Conservation (phyloP, 345 rosid species). For the Atalantia buxifolia region DNA sequence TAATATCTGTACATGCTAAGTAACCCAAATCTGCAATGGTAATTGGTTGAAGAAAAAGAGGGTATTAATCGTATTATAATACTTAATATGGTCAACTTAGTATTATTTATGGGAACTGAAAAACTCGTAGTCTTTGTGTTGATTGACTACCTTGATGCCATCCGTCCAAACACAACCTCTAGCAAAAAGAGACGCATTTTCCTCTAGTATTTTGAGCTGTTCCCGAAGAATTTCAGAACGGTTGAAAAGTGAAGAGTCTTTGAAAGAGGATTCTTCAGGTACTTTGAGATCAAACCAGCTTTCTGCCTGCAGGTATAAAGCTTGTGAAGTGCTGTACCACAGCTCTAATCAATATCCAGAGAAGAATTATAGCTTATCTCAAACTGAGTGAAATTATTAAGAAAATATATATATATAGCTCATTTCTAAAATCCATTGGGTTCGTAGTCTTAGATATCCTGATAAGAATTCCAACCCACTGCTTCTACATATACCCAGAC, state of each 20-base stretch:
- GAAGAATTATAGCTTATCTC: not conserved
- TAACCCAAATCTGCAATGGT: not conserved
- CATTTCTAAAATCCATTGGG: not conserved
- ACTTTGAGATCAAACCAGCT: conserved; percentile 24
- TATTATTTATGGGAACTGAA: conserved; percentile 6
- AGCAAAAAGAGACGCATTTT: conserved; percentile 20
- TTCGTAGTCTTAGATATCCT: not conserved
- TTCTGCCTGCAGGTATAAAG: conserved; percentile 21
- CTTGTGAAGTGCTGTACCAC: not conserved
- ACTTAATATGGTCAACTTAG: not conserved
- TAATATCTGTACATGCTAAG: too few relatives aligned
- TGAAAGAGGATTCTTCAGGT: not conserved
- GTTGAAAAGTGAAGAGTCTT: not conserved
- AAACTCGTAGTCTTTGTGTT: conserved; percentile 22
- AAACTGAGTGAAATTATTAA: not conserved
- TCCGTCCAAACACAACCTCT: conserved; percentile 13
- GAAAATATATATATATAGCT: too few relatives aligned
- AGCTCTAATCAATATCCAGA: not conserved
- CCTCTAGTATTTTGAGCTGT: conserved; percentile 13
- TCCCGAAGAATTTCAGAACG: conserved; percentile 9
- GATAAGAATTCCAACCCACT: not conserved
- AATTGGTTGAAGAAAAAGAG: not conserved
- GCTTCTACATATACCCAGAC: not conserved
- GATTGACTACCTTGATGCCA: conserved; percentile 7
- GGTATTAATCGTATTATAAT: not conserved